A percentile compares a stretch with the other conserved stretches of the same genome.
Evolutionary conservation across 2,329 filamentous ascomycete species (phyloP).

Genomic region (Phialemonium atrogriseum): DNA sequence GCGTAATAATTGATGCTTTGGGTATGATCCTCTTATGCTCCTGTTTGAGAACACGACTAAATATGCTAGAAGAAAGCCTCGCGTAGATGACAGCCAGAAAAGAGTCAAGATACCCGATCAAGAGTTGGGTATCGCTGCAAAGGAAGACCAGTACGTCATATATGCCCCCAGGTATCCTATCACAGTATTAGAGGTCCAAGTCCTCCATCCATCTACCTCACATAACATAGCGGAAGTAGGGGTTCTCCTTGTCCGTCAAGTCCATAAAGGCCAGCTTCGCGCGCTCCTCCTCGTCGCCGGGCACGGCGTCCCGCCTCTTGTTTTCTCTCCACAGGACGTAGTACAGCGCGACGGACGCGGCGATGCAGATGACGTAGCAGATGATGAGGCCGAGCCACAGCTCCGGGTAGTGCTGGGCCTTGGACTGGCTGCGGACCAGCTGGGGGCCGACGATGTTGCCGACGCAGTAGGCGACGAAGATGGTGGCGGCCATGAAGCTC

Average conservation of each 20-base stretch:
- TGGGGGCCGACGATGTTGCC: slow-evolving; percentile 71
- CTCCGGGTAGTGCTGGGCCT: slow-evolving; percentile 58
- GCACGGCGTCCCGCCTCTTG: slow-evolving; percentile 34
- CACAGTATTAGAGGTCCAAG: too few relatives aligned
- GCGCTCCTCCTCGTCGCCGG: slow-evolving; percentile 50
- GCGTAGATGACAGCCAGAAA: too few relatives aligned
- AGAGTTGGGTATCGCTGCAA: too few relatives aligned
- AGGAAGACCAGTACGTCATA: too few relatives aligned
- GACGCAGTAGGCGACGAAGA: slow-evolving; percentile 69
- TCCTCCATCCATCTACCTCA: too few relatives aligned
- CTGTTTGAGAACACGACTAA: too few relatives aligned
- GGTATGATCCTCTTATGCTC: too few relatives aligned
- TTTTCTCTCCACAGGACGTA: slow-evolving; percentile 53
- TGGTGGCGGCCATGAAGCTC: slow-evolving; percentile 64
- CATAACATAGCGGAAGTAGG: slow-evolving; percentile 55
- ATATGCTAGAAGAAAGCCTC: too few relatives aligned
- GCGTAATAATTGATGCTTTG: too few relatives aligned
- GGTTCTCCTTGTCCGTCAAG: slow-evolving; percentile 60
- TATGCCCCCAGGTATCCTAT: too few relatives aligned
- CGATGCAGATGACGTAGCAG: slow-evolving; percentile 60
- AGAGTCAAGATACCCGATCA: too few relatives aligned
- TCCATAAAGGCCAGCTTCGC: slow-evolving; percentile 60
- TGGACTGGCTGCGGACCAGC: slow-evolving; percentile 59
- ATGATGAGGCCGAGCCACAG: slow-evolving; percentile 63
- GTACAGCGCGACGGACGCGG: slow-evolving; percentile 47